Evolutionary conservation across 805 yeast genomes (phyloP).

Genomic region (Yamadazyma nakazawae): DNA sequence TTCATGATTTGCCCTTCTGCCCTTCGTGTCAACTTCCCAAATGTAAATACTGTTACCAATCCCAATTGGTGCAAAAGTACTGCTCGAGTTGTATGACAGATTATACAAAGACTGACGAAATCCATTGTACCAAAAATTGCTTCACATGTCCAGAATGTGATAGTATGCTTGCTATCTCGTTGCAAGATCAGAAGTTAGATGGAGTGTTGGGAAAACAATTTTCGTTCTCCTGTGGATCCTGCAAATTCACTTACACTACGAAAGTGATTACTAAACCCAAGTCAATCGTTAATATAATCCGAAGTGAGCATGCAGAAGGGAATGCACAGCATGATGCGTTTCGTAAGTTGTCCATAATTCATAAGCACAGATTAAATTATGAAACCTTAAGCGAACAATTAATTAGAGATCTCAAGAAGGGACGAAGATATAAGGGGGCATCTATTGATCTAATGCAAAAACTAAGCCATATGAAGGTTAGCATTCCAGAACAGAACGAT

Average conservation of each 20-base stretch:
- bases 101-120: conserved; percentile 21
- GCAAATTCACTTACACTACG: conserved; percentile 35
- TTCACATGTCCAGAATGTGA: conserved; percentile 37
- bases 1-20: conserved; percentile 30
- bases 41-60: conserved; percentile 25
- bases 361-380: conserved; percentile 7
- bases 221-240: conserved; percentile 33
- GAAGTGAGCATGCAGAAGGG: conserved; percentile 9
- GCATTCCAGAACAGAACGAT: not conserved
- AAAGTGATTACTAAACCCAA: conserved; percentile 39
- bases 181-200: conserved; percentile 11
- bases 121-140: conserved; percentile 35
- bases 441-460: conserved; percentile 5
- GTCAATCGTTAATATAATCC: conserved; percentile 27
- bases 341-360: not conserved
- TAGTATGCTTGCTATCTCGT: conserved; percentile 23
- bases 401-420: conserved; percentile 7
- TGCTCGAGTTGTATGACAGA: conserved; percentile 38
- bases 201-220: conserved; percentile 32
- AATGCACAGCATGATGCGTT: not conserved
- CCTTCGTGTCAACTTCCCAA: conserved; percentile 33
- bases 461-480: conserved; percentile 6
- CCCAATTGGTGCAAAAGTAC: conserved; percentile 26
- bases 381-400: conserved; percentile 9
- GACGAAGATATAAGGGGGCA: conserved; percentile 7